These are phyloP conservation scores for Ascocoryne sarcoides DNA, from an alignment of 2,329 filamentous ascomycete genomes.

Conservation along the genomic window DNA sequence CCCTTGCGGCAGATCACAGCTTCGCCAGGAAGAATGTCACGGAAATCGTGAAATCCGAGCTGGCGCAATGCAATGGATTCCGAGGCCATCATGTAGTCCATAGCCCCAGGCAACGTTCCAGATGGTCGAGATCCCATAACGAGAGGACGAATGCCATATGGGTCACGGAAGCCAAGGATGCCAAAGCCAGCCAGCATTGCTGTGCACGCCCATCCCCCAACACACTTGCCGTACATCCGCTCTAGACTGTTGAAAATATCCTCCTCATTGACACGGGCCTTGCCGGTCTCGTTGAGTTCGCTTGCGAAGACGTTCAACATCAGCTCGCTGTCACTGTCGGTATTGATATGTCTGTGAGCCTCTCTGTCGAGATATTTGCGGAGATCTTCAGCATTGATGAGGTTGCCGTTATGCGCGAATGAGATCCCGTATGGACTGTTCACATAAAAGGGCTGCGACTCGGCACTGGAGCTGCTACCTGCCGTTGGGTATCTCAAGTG, in stretches of 20 bases:
- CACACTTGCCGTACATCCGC: slow-evolving; percentile 63
- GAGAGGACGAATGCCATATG: slow-evolving; percentile 75
- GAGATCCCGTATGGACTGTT: slow-evolving; percentile 79
- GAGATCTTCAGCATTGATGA: slow-evolving; percentile 67
- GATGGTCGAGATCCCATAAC: slow-evolving; percentile 68
- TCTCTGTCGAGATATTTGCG: slow-evolving; percentile 41
- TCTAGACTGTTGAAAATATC: slow-evolving; percentile 67
- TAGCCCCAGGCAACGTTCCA: slow-evolving; percentile 49
- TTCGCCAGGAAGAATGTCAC: slow-evolving; percentile 73
- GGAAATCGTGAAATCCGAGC: slow-evolving; percentile 68
- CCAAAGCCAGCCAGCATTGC: slow-evolving; percentile 78
- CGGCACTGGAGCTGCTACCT: slow-evolving; percentile 72
- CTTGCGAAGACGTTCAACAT: slow-evolving; percentile 85
- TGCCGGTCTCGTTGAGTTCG: slow-evolving; percentile 71
- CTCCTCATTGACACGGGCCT: slow-evolving; percentile 68
- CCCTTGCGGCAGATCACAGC: slow-evolving; percentile 82
- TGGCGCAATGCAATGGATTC: slow-evolving; percentile 79
- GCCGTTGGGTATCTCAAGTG: slow-evolving; percentile 87
- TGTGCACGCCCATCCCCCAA: slow-evolving; percentile 72
- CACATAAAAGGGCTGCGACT: slow-evolving; percentile 89
- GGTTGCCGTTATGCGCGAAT: slow-evolving; percentile 79
- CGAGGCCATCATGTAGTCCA: slow-evolving; percentile 85
- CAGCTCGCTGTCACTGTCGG: slow-evolving; percentile 78
- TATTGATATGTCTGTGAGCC: slow-evolving; percentile 47
- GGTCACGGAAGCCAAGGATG: slow-evolving; percentile 70